Base-by-base conservation (phyloP, 2,329 filamentous ascomycete genomes). In the Phyllosticta ampelicida region DNA sequence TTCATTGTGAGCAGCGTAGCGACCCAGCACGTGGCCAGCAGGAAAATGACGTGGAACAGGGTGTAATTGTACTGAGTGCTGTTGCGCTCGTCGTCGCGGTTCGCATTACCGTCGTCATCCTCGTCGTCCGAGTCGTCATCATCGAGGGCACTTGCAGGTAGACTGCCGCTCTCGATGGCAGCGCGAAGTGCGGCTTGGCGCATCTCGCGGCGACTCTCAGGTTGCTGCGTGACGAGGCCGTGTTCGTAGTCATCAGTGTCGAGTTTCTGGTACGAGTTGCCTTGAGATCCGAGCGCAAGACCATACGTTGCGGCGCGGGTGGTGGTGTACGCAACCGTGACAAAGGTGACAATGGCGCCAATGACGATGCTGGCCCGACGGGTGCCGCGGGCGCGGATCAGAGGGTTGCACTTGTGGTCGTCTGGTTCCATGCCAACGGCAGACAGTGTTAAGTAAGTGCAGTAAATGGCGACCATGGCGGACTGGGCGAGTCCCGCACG, bases 341-440 rank as follows among this genome's bases (percentile, higher is more conserved):
- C 80, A 83, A 99, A 95, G 10, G 94, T 99, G 57, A 96, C 89
- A 63, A 99, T 86, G 28, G 94, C 94, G 61, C 94, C 94, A 62
- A 99, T 83, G 53, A 99, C 84, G 60, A 97, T 85, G 26, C 90
- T 95, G 1, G 90, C 94, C 8, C 88, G 95, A 61, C 94, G 84
- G 9, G 92, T 94, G 61, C 89, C 90, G 62, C 88, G 87, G 8
- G 90, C 91, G 56, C 83, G 85, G 61, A 96, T 80, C 29, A 99
- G 80, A 9, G 94, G 94, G 73, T 99, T 99, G 82, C 94, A 99
- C 63, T 89, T 82, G 65, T 89, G 86, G 76, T 96, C 85, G 71
- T 97, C 92, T 0, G 94, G 94, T 67, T 99, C 92, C 94, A 99
- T 97, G 58, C 90, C 95, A 1, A 99, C 94, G 23, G 94, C 94